Conservation (phyloP, 2,329 filamentous ascomycete species). For the Leptographium flavum region DNA sequence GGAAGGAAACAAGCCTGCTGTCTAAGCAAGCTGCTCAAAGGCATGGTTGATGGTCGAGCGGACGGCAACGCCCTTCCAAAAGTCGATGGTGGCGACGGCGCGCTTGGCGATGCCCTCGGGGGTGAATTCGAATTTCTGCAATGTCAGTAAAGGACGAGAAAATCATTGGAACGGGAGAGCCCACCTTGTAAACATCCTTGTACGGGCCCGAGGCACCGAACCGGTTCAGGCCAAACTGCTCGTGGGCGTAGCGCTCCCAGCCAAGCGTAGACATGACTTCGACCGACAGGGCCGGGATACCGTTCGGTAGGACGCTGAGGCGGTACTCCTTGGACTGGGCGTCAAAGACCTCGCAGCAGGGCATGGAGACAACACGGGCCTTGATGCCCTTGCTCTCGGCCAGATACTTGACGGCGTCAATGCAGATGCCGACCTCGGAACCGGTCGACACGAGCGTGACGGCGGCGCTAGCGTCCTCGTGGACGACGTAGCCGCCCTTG, state of each 20-base stretch:
- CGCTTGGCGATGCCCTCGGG: constrained; percentile 94
- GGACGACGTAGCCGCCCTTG: constrained; percentile 90
- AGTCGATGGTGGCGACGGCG: constrained; percentile 79
- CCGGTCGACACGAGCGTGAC: constrained; percentile 89
- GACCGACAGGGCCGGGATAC: constrained; percentile 82
- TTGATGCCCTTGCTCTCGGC: constrained; percentile 77
- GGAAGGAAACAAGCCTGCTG: background rate
- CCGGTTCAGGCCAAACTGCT: constrained; percentile 98
- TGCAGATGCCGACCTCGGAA: constrained; percentile 86
- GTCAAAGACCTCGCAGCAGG: constrained; percentile 96
- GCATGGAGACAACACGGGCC: constrained; percentile 86
- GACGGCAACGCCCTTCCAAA: constrained; percentile 87
- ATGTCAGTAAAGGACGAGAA: background rate
- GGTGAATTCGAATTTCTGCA: constrained; percentile 97
- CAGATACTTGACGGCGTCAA: constrained; percentile 85
- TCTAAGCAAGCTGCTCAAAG: constrained; percentile 89
- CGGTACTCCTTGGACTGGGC: constrained; percentile 88
- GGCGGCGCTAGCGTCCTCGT: constrained; percentile 71
- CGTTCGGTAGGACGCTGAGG: constrained; percentile 82
- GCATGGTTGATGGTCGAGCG: constrained; percentile 94
- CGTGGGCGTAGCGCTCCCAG: constrained; percentile 98
- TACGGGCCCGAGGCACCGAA: constrained; percentile 96
- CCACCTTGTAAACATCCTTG: constrained; percentile 90
- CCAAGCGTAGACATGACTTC: constrained; percentile 96
- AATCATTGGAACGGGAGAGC: constrained; percentile 14